Evolutionary conservation across 2,329 filamentous ascomycete genomes (phyloP).

Genomic region (Aurifilum marmelostoma): DNA sequence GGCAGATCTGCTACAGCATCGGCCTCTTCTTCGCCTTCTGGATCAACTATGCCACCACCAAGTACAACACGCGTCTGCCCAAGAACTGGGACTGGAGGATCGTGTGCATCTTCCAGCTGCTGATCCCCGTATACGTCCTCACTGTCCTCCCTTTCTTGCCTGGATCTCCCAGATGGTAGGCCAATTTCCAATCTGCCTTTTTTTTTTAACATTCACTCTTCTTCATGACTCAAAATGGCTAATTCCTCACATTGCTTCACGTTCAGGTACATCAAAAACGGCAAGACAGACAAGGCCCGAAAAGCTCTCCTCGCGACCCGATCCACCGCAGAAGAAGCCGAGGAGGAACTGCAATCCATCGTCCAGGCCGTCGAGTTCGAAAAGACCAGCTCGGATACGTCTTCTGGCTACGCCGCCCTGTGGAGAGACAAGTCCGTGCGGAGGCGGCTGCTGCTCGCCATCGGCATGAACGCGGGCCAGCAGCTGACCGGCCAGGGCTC

Average conservation of each 20-base stretch:
- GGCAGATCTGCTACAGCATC: slow-evolving; percentile 49
- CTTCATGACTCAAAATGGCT: neutral
- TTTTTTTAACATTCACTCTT: neutral
- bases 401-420: slow-evolving; percentile 63
- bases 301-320: slow-evolving; percentile 61
- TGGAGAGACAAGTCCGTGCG: slow-evolving; percentile 72
- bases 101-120: slow-evolving; percentile 72
- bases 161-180: slow-evolving; percentile 70
- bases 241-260: neutral
- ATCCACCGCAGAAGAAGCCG: slow-evolving; percentile 65
- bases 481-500: slow-evolving; percentile 76
- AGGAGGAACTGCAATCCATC: slow-evolving; percentile 67
- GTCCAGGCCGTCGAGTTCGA: slow-evolving; percentile 72
- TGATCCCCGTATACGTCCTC: slow-evolving; percentile 66
- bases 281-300: slow-evolving; percentile 62
- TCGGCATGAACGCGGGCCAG: slow-evolving; percentile 71
- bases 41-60: slow-evolving; percentile 65
- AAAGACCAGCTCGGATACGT: slow-evolving; percentile 67
- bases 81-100: slow-evolving; percentile 74
- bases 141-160: slow-evolving; percentile 66
- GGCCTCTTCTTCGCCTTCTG: slow-evolving; percentile 61
- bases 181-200: slow-evolving; percentile 36
- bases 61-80: slow-evolving; percentile 46
- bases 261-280: slow-evolving; percentile 50
- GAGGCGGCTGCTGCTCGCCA: slow-evolving; percentile 66